phyloP scores from a whole-genome alignment of 495 filamentous ascomycete genomes.

The Neurospora sp. region DNA sequence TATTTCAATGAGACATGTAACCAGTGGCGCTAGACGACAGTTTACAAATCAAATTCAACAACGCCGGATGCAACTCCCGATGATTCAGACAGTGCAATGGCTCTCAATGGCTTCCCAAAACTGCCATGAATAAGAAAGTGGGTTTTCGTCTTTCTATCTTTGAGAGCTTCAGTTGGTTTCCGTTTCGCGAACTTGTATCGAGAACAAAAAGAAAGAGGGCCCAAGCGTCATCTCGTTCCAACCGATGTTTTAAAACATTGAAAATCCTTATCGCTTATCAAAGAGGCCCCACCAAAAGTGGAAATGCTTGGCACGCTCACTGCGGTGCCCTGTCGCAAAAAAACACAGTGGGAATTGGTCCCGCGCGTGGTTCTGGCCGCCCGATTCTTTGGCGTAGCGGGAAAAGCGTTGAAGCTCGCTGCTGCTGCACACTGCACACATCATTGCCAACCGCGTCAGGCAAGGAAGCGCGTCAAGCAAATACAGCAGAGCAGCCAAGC shows the following conservation, averaged over 20 bases:
- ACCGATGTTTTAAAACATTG: neutral
- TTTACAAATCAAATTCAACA: neutral
- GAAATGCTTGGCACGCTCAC: neutral
- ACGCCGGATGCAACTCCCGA: neutral
- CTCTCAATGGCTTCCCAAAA: neutral
- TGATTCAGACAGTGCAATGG: neutral
- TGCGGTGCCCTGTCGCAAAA: neutral
- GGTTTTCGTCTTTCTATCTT: neutral
- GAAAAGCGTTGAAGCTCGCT: neutral
- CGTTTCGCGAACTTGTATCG: neutral
- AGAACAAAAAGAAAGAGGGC: neutral
- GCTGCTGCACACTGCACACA: neutral
- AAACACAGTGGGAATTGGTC: neutral
- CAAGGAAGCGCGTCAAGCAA: conserved; percentile 11
- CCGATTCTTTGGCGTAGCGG: neutral
- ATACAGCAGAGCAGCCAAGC: neutral
- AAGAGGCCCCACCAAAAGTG: neutral
- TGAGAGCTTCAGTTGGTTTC: neutral
- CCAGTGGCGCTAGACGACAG: neutral
- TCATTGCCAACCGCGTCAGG: conserved; percentile 11
- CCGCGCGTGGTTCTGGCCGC: neutral
- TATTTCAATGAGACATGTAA: neutral
- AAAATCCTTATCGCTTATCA: neutral
- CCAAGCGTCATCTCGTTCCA: neutral
- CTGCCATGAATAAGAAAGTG: neutral